Base-by-base conservation (phyloP, 345 rosid genomes). In the Salix brachista region DNA sequence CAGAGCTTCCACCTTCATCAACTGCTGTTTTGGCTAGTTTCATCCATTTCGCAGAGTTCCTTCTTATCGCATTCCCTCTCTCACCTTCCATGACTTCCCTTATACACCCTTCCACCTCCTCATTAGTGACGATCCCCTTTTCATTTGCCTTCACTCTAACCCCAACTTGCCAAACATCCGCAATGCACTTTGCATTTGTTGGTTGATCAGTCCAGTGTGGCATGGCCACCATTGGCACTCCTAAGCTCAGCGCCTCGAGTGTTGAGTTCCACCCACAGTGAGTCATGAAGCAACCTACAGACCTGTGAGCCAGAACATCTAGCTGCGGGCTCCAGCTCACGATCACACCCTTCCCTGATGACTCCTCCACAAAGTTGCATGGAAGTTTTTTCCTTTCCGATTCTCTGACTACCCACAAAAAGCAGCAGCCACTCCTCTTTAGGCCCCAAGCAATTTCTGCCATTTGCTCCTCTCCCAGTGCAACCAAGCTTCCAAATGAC, bases 401-500 rank as follows among this genome's bases (percentile, higher is more conserved):
- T 34, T 80, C 74, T 80, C 89, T 85, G 17, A 88, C 84, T 23
- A 84, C 89, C 94, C 92, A 91, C 50, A 91, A 42, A 86, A 84
- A 89, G 50, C 78, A n/a, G 54, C 67, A 76, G 37, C 72, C 78
- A 12, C 67, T 79, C 32, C 69, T 48, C 44, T 73, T 69, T 67
- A 88, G 11, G 0, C 83, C 94, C 69, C 73, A 77, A 26, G 91
- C 85, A 2, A 91, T 48, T 79, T 91, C 91, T 62, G 70, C 72
- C 89, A 84, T 88, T 64, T 90, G 92, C 39, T 70, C 65, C 1
- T 50, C 68, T 69, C 81, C 69, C 30, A 90, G 75, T 12, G 67
- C 32, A 39, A 87, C 81, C 83, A 90, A 48, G 89, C 94, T 91
- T 17, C 97, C 94, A 52, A 89, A 91, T 2, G 94, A 87, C 19